These are phyloP conservation scores for Pluteus cervinus DNA, from an alignment of 768 basidiomycete genomes.

Conservation along the genomic window DNA sequence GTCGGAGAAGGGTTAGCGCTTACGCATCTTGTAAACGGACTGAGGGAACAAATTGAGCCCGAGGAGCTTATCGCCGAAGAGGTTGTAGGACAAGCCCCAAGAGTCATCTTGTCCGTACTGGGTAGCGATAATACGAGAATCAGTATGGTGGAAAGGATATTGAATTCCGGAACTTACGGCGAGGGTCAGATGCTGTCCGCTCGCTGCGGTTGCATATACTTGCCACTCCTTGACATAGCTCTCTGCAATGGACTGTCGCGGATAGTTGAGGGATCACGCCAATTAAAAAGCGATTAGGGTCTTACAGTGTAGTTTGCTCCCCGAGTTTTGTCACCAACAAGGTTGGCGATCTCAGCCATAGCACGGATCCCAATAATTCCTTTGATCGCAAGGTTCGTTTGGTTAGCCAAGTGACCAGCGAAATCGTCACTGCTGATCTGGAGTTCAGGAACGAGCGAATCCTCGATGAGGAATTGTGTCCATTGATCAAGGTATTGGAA, in stretches of 20 bases:
- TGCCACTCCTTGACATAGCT: slow-evolving; percentile 51
- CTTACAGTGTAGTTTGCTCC: slow-evolving; percentile 36
- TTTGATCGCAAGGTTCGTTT: slow-evolving; percentile 69
- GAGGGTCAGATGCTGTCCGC: slow-evolving; percentile 49
- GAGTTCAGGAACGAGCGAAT: slow-evolving; percentile 45
- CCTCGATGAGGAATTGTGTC: slow-evolving; percentile 54
- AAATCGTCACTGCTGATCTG: slow-evolving; percentile 54
- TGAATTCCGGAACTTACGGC: slow-evolving; percentile 24
- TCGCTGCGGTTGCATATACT: slow-evolving; percentile 41
- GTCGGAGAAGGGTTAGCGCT: slow-evolving; percentile 11
- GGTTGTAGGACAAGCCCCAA: slow-evolving; percentile 60
- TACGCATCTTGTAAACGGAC: slow-evolving; percentile 42
- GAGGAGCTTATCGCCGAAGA: slow-evolving; percentile 55
- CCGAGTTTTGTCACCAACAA: slow-evolving; percentile 32
- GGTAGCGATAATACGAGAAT: background rate
- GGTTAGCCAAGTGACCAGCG: slow-evolving; percentile 46
- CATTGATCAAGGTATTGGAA: slow-evolving; percentile 49
- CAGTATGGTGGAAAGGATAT: background rate
- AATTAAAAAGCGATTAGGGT: background rate
- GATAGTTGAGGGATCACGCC: background rate
- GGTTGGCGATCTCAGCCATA: slow-evolving; percentile 48
- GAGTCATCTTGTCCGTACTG: slow-evolving; percentile 46
- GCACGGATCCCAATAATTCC: slow-evolving; percentile 62
- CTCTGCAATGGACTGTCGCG: slow-evolving; percentile 41
- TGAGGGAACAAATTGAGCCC: slow-evolving; percentile 46